These are phyloP conservation scores for Neonectria faginata DNA, from an alignment of 2,329 filamentous ascomycete species.

Conservation along the genomic window DNA sequence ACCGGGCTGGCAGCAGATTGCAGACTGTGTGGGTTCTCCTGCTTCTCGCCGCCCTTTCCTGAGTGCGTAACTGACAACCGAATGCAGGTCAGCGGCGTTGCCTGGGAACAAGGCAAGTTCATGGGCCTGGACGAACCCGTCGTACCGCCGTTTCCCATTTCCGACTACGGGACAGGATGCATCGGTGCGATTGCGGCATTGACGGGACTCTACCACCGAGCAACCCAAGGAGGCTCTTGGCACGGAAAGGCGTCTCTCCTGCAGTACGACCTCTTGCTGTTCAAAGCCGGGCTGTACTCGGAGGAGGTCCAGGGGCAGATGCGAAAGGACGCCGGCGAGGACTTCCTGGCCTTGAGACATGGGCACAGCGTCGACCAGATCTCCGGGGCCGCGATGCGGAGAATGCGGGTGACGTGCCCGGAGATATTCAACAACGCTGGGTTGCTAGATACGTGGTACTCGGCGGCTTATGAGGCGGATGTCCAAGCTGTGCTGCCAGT, in stretches of 20 bases:
- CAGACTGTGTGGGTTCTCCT: slow-evolving; percentile 64
- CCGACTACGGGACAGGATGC: slow-evolving; percentile 77
- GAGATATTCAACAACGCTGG: slow-evolving; percentile 19
- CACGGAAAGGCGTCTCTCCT: slow-evolving; percentile 72
- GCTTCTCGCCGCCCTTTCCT: neutral
- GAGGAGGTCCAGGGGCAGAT: slow-evolving; percentile 64
- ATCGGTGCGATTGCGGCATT: slow-evolving; percentile 77
- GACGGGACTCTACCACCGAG: slow-evolving; percentile 71
- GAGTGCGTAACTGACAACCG: neutral
- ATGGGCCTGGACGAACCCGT: slow-evolving; percentile 73
- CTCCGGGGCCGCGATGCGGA: slow-evolving; percentile 67
- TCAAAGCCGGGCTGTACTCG: slow-evolving; percentile 69
- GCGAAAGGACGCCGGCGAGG: slow-evolving; percentile 59
- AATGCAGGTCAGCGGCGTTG: slow-evolving; percentile 63
- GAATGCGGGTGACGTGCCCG: slow-evolving; percentile 40
- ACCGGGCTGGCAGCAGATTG: slow-evolving; percentile 79
- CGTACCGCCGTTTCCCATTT: slow-evolving; percentile 73
- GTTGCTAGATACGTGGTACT: slow-evolving; percentile 30
- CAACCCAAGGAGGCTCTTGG: slow-evolving; percentile 74
- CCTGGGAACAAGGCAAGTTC: slow-evolving; percentile 71
- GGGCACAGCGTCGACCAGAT: slow-evolving; percentile 75
- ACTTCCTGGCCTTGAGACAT: slow-evolving; percentile 69
- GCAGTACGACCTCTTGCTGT: slow-evolving; percentile 76
- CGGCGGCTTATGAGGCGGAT: slow-evolving; percentile 35
- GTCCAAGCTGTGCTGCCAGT: slow-evolving; percentile 58